Evolutionary conservation across 1,284 basidiomycete genomes (phyloP), one percentile per base, ranked within the genome.

Genomic region (Pseudozyma pruni): DNA sequence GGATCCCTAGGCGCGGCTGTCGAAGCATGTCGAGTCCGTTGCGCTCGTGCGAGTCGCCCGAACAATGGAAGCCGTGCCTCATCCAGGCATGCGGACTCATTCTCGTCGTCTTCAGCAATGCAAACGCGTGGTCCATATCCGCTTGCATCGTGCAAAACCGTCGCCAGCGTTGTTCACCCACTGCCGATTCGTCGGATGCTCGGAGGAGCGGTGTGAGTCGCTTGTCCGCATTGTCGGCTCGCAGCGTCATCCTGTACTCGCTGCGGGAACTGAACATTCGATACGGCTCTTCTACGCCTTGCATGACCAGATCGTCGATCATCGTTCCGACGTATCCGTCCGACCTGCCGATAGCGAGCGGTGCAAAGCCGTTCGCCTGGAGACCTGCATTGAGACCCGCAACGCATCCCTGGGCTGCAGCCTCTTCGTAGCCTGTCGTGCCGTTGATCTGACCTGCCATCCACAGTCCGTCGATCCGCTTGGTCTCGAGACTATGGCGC

Each of bases 191-290:
- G 2, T 80, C 66, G 38, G 86, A 85, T 4, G 87, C 88, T 87
- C 63, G 61, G 23, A 68, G 25, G 0, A 62, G 46, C 34, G 56
- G 43, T 0, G 93, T 94, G 51, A 95, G 83, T 32, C 92, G 86
- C 51, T 88, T 51, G 83, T 94, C 92, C 2, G 93, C 93, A 69
- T 95, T 94, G 83, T 95, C 93, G 47, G 90, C 89, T 41, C 93
- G 86, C 39, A 94, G 86, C 0, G 90, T 89, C 87, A 95, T 89
- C 25, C 93, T 87, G 78, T 93, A 95, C 77, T 95, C 93, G 31
- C 90, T 91, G 41, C 93, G 86, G 19, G 91, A 91, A 0, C 93
- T 94, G 81, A 94, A 94, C 92, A 94, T 94, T 33, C 93, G 90
- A 75, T 94, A 94, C 47, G 92, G 92, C 81, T 94, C 92, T 78